Percentiles rank a stretch among this genome's conserved stretches.
phyloP scores from a whole-genome alignment of 2,329 filamentous ascomycete genomes.

The Plenodomus tracheiphilus region DNA sequence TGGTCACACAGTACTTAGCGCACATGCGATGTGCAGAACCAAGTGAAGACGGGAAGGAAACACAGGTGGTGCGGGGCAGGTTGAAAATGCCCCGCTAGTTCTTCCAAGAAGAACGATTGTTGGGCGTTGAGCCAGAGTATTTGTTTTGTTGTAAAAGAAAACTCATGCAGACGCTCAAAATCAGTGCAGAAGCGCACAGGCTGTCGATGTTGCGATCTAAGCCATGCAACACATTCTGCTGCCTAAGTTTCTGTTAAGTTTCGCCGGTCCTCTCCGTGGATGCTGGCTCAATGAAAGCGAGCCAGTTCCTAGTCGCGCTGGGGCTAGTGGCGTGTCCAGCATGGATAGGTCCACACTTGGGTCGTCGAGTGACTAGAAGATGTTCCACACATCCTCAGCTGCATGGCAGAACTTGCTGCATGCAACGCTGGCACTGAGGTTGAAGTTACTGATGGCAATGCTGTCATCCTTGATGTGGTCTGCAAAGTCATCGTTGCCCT shows the following conservation, averaged over 20 bases:
- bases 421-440: slow-evolving; percentile 92
- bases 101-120: slow-evolving; percentile 55
- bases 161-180: slow-evolving; percentile 70
- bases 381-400: slow-evolving; percentile 93
- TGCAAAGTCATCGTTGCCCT: slow-evolving; percentile 93
- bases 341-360: slow-evolving; percentile 24
- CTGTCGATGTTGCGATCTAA: slow-evolving; percentile 75
- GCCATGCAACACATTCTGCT: slow-evolving; percentile 39
- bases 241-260: slow-evolving; percentile 32
- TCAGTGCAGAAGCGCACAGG: slow-evolving; percentile 49
- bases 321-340: slow-evolving; percentile 30
- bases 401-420: slow-evolving; percentile 99
- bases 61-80: slow-evolving; percentile 54
- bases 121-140: slow-evolving; percentile 75
- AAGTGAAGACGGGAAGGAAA: slow-evolving; percentile 24
- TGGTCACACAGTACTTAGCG: slow-evolving; percentile 19
- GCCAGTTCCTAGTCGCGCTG: slow-evolving; percentile 23
- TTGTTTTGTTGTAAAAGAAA: slow-evolving; percentile 81
- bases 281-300: slow-evolving; percentile 14
- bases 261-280: slow-evolving; percentile 20
- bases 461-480: slow-evolving; percentile 94
- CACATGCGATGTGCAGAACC: slow-evolving; percentile 15
- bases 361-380: slow-evolving; percentile 64
- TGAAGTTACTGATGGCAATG: slow-evolving; percentile 98
- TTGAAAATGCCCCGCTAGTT: slow-evolving; percentile 64